Evolutionary conservation across 1,284 basidiomycete genomes (phyloP), one percentile per base, ranked within the genome.

Genomic region (Melampsora abietis-canadensis): DNA sequence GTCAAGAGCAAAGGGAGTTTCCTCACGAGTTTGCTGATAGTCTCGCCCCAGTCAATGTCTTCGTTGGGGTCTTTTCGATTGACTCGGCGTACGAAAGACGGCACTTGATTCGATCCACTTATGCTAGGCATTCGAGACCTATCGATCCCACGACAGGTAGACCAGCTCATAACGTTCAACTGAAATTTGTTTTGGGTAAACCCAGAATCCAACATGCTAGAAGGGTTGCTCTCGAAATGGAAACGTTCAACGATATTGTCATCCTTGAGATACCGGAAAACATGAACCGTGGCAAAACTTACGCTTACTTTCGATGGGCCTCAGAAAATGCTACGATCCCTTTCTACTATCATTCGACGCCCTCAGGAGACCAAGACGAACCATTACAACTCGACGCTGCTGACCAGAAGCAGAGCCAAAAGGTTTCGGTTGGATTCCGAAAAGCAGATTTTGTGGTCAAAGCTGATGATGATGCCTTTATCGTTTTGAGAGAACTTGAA

Each of bases 401-500:
- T 10, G 74, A 66, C 30, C 24, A 63, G 17, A 60, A 72, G 24
- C 65, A 76, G 79, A 85, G 89, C 24, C 27, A 57, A n/a, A 72
- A 64, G 24, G 79, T 83, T 31, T 80, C 84, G 21, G 87, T 87
- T 5, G 87, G 86, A 82, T 82, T 84, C 70, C 87, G 89, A 78
- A 82, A 84, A 64, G 81, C 92, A 10, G 91, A 95, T 80, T 96
- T 88, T 79, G 88, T 97, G 48, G 87, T 90, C 78, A 97, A 97
- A 83, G 91, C 90, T 0, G 94, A 97, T 81, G 94, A 97, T 79
- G 94, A 97, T 81, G 87, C 92, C 14, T 95, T 97, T 80, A 87
- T 96, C 74, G 94, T 95, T 87, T 86, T 97, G 30, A 91, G 91
- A 7, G 94, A 97, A 82, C 85, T 97, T 17, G 94, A 97, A 82